Percentiles rank a stretch among this genome's conserved stretches.
These are phyloP conservation scores for Pseudozyma sp. DNA, from an alignment of 1,284 basidiomycete species.

Conservation along the genomic window DNA sequence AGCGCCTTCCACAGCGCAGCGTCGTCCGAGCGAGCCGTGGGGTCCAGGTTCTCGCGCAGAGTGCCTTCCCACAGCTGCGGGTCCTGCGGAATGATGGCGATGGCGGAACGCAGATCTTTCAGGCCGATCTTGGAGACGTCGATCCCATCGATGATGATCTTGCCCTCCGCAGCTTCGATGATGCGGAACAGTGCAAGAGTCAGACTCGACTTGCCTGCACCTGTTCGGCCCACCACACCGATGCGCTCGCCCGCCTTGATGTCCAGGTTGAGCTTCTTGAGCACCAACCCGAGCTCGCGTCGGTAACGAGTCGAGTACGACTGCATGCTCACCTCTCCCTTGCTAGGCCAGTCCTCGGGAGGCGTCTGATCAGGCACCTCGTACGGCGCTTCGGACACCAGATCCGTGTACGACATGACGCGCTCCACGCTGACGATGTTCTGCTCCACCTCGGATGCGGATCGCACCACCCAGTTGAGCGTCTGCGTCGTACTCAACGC, in stretches of 20 bases:
- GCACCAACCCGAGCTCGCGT: constrained; percentile 80
- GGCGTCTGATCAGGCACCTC: constrained; percentile 49
- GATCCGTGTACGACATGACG: constrained; percentile 76
- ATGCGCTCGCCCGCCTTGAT: constrained; percentile 81
- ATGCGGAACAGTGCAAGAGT: constrained; percentile 71
- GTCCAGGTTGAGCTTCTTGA: constrained; percentile 79
- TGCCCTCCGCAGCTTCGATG: constrained; percentile 79
- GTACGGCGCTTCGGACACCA: constrained; percentile 81
- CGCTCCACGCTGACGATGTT: constrained; percentile 83
- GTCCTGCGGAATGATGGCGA: constrained; percentile 86
- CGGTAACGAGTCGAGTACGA: constrained; percentile 86
- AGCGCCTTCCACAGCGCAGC: constrained; percentile 83
- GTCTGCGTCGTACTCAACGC: constrained; percentile 75
- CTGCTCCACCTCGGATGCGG: constrained; percentile 90
- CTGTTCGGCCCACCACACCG: constrained; percentile 78
- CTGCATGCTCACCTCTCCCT: constrained; percentile 82
- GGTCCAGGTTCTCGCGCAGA: constrained; percentile 85
- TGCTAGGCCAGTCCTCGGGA: constrained; percentile 77
- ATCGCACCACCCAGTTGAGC: constrained; percentile 82
- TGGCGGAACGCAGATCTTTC: constrained; percentile 74
- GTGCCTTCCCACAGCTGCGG: constrained; percentile 86
- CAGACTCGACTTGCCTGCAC: constrained; percentile 90
- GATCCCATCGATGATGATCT: constrained; percentile 83
- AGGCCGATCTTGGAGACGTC: constrained; percentile 86
- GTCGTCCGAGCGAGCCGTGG: constrained; percentile 77